Percentiles rank a stretch among this genome's conserved stretches.
phyloP scores from a whole-genome alignment of 2,329 filamentous ascomycete species.

The Nemania sp. region DNA sequence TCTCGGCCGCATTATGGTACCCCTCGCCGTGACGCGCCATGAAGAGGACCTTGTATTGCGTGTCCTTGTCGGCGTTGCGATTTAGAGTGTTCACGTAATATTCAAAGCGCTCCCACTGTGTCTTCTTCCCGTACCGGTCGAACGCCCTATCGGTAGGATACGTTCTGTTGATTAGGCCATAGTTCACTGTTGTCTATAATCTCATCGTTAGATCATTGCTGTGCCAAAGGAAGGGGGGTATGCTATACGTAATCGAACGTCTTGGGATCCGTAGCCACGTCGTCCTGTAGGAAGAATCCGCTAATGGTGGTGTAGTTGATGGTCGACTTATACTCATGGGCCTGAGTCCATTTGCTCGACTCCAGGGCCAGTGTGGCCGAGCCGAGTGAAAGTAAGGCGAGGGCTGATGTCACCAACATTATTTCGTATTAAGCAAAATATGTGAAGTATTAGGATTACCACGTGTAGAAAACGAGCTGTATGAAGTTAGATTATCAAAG shows the following conservation, averaged over 20 bases:
- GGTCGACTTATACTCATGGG: slow-evolving; percentile 49
- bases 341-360: slow-evolving; percentile 39
- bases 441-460: not conserved
- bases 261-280: slow-evolving; percentile 64
- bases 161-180: slow-evolving; percentile 72
- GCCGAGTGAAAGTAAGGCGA: slow-evolving; percentile 42
- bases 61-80: slow-evolving; percentile 55
- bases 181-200: slow-evolving; percentile 68
- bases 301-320: slow-evolving; percentile 71
- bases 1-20: slow-evolving; percentile 71
- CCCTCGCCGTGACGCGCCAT: slow-evolving; percentile 79
- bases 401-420: slow-evolving; percentile 38
- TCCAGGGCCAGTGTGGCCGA: slow-evolving; percentile 42
- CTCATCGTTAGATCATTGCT: slow-evolving; percentile 24
- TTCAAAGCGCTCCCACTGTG: slow-evolving; percentile 74
- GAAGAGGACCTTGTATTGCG: slow-evolving; percentile 74
- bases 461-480: not conserved
- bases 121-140: slow-evolving; percentile 57
- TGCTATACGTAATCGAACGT: slow-evolving; percentile 73
- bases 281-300: slow-evolving; percentile 75
- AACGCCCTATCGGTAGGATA: slow-evolving; percentile 67
- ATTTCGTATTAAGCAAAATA: not conserved
- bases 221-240: not conserved
- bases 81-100: slow-evolving; percentile 69
- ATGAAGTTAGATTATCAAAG: not conserved